Percentiles rank a stretch among this genome's conserved stretches.
These are phyloP conservation scores for Tagetes erecta DNA, from an alignment of 129 eudicot genomes.

Conservation along the genomic window DNA sequence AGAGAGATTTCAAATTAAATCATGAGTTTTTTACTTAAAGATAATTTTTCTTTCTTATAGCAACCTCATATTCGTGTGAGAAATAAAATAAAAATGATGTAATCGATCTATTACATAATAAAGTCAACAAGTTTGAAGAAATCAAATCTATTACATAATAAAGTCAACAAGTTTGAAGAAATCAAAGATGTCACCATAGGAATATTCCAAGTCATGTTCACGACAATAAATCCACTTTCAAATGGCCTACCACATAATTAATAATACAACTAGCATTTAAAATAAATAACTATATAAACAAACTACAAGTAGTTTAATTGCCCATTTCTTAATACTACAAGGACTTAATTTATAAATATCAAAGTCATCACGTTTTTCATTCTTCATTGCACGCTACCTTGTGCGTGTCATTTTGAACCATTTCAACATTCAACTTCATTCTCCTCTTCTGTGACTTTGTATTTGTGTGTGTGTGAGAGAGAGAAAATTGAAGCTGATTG, in stretches of 20 bases:
- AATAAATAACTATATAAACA: neutral
- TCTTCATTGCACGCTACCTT: constrained; percentile 6
- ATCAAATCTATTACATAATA: too few relatives aligned
- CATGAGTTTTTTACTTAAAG: too few relatives aligned
- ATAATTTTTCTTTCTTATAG: too few relatives aligned
- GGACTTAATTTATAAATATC: constrained; percentile 16
- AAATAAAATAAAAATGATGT: too few relatives aligned
- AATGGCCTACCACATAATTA: neutral
- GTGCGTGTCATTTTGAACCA: constrained; percentile 21
- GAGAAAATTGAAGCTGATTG: constrained; percentile 12
- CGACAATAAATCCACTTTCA: neutral
- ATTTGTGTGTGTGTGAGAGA: neutral
- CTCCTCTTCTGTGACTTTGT: neutral
- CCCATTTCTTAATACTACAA: neutral
- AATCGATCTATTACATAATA: too few relatives aligned
- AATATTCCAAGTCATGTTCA: neutral
- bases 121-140: neutral
- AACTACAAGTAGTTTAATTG: constrained; percentile 11
- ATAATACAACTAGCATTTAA: neutral
- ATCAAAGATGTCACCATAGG: neutral
- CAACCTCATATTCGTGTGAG: too few relatives aligned
- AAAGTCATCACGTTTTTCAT: neutral
- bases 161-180: neutral
- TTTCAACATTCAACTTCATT: neutral
- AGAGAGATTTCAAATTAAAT: too few relatives aligned